Percentiles rank a stretch among this genome's conserved stretches.
phyloP scores from a whole-genome alignment of 306 rosid species.

The Lotus japonicus region DNA sequence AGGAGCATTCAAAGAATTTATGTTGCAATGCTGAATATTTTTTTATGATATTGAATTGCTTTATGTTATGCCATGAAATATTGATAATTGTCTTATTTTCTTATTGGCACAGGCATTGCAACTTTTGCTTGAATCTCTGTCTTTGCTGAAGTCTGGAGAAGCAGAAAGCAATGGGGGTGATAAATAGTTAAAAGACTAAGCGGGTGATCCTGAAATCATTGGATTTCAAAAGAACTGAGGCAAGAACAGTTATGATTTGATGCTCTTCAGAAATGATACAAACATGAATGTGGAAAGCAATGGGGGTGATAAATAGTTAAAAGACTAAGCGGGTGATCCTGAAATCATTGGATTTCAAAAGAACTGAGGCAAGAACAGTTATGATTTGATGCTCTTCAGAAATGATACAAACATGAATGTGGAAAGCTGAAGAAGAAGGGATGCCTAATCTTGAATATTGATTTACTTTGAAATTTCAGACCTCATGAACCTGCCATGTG shows the following conservation, averaged over 20 bases:
- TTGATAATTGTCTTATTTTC: slow-evolving; percentile 19
- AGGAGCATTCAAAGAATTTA: slow-evolving; percentile 36
- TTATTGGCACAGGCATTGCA: slow-evolving; percentile 19
- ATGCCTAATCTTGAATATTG: neutral
- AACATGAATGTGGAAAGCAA: neutral
- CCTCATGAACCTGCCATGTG: too few relatives aligned
- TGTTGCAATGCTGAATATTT: slow-evolving; percentile 20
- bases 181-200: neutral
- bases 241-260: slow-evolving; percentile 3
- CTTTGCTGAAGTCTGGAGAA: slow-evolving; percentile 13
- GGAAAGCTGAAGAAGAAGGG: slow-evolving; percentile 1
- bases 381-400: slow-evolving; percentile 4
- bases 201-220: neutral
- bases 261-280: neutral
- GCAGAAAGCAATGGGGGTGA: neutral
- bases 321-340: neutral
- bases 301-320: too few relatives aligned
- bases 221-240: neutral
- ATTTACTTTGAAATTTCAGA: neutral
- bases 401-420: neutral
- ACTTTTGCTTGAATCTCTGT: neutral
- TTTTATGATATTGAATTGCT: slow-evolving; percentile 1
- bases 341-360: neutral
- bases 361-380: neutral
- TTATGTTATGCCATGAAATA: slow-evolving; percentile 9